Percentiles rank a stretch among this genome's conserved stretches.
Evolutionary conservation across 768 basidiomycete genomes (phyloP).

Genomic region (Galerina marginata): DNA sequence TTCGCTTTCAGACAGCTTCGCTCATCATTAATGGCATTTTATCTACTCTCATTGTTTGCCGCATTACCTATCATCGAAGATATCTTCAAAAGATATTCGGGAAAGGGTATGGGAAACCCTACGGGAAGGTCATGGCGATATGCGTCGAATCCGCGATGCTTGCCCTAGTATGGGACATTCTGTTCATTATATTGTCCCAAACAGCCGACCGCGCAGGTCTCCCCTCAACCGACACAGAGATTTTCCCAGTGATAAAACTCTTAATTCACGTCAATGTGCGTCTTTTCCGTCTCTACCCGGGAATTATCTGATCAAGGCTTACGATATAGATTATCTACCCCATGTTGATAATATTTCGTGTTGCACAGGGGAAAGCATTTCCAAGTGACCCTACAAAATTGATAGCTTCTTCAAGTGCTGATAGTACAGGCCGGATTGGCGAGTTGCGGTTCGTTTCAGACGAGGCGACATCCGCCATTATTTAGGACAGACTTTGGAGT

Average conservation of each 20-base stretch:
- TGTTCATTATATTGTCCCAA: constrained; percentile 3
- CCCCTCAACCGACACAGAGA: not conserved
- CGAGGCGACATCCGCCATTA: no score
- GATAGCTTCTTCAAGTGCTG: not conserved
- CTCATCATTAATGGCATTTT: constrained; percentile 6
- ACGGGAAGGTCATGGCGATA: constrained; percentile 14
- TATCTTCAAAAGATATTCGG: constrained; percentile 6
- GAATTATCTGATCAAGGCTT: not conserved
- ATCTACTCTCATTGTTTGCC: constrained; percentile 2
- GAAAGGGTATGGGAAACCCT: not conserved
- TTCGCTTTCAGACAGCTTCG: constrained; percentile 1
- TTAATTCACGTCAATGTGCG: constrained; percentile 9
- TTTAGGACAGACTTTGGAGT: no score
- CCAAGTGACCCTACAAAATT: not conserved
- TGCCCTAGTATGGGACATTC: not conserved
- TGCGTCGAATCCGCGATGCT: constrained; percentile 15
- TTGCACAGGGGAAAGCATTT: constrained; percentile 11
- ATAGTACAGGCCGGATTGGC: not conserved
- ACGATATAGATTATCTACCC: constrained; percentile 5
- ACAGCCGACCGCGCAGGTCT: not conserved
- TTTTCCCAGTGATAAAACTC: constrained; percentile 7
- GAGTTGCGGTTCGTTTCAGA: not conserved
- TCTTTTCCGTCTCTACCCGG: not conserved
- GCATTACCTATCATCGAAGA: constrained; percentile 11
- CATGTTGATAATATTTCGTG: constrained; percentile 6